Base-by-base conservation (phyloP, 179 eudicot species). In the Amaranthus tricolor region DNA sequence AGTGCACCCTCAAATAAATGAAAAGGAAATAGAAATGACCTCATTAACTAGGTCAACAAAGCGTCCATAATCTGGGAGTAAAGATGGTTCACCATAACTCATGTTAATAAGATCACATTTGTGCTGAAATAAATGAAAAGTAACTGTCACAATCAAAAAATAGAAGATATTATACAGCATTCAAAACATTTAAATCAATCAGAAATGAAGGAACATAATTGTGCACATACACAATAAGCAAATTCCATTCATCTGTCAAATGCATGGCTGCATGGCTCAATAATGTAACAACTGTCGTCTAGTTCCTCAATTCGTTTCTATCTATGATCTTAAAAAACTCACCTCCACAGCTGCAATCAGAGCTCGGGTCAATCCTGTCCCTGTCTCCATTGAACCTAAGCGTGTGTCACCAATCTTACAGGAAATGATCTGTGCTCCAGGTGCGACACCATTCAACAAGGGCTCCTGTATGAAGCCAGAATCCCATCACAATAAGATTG, bases 351-450 rank as follows among this genome's bases (percentile, higher is more conserved):
- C 97, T 52, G 99, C 97, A 72, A 95, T 93, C 78, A 93, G 70
- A 58, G 99, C 99, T 58, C 99, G 89, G 66, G 82, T 90, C 83
- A 95, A 86, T 70, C 99, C 99, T 60, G 99, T 93, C 78, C 98
- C 99, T 11, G 99, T 95, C 83, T 93, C 98, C 99, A 95, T 95
- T 53, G 97, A 88, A 69, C 98, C 97, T 79, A 95, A 81, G 55
- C 99, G 97, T 20, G 97, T 84, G 78, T 95, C 99, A 61, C 98
- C 98, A 73, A 95, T 95, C 87, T 93, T 95, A 84, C 99, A 95
- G 62, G 99, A 95, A 78, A 95, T 77, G 69, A 95, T 66, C 76
- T 95, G 99, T 74, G 99, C 99, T 74, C 99, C 99, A 68, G 99
- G 99, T 77, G 99, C 99, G 83, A 95, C 85, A 84, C 99, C 99